phyloP scores from a whole-genome alignment of 352 stramenopile genomes.

The Phytopythium kandeliae region DNA sequence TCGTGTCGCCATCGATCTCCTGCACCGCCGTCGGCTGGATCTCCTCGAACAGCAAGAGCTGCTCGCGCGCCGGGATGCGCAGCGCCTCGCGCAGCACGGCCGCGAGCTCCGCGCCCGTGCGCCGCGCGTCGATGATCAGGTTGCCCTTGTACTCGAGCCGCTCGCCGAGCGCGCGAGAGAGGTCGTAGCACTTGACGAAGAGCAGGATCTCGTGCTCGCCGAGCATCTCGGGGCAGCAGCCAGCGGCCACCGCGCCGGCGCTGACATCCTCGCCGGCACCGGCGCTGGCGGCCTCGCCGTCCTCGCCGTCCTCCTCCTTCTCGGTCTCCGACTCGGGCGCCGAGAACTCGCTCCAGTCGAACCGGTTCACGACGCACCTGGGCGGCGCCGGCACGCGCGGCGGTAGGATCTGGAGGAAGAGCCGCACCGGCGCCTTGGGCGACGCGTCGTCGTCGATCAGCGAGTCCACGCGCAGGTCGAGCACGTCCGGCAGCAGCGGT shows the following conservation, averaged over 20 bases:
- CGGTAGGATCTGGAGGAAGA: slow-evolving; percentile 68
- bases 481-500: slow-evolving; percentile 31
- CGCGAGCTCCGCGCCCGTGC: slow-evolving; percentile 46
- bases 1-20: slow-evolving; percentile 44
- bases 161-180: slow-evolving; percentile 46
- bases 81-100: slow-evolving; percentile 49
- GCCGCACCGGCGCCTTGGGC: slow-evolving; percentile 49
- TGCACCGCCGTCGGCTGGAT: slow-evolving; percentile 59
- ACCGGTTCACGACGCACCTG: background rate
- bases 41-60: slow-evolving; percentile 75
- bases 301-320: background rate
- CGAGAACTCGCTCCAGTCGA: slow-evolving; percentile 48
- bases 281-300: background rate
- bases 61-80: slow-evolving; percentile 32
- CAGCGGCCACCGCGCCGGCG: no score
- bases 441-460: slow-evolving; percentile 76
- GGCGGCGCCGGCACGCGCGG: background rate
- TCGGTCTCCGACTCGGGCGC: slow-evolving; percentile 20
- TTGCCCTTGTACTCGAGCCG: slow-evolving; percentile 79
- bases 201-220: slow-evolving; percentile 58
- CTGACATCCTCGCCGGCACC: background rate
- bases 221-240: slow-evolving; percentile 8
- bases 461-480: slow-evolving; percentile 40
- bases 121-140: slow-evolving; percentile 55
- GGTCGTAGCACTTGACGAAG: slow-evolving; percentile 84